Base-by-base conservation (phyloP, 2,329 filamentous ascomycete species). In the Aaosphaeria arxii region DNA sequence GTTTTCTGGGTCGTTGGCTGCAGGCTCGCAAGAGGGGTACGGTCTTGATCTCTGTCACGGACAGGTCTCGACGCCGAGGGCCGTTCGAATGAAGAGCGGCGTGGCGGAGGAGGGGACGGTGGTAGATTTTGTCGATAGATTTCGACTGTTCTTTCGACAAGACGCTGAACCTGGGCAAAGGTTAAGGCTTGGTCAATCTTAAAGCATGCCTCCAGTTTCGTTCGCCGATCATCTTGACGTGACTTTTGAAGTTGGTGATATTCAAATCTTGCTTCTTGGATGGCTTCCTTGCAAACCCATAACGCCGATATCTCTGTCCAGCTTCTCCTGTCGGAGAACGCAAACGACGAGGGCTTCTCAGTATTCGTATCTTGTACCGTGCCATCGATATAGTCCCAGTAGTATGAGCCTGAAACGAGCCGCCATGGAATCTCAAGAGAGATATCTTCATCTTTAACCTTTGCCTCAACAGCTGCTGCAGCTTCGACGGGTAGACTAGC, bases 111-210 rank as follows among this genome's bases (percentile, higher is more conserved):
- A 29, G 29, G 30, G 3, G 59, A 43, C 2, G 55, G 48, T 5
- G 50, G 46, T 33, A 52, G 53, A 29, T 46, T 63, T 40, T 62
- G 56, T 7, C 67, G 62, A 35, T 65, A 70, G 4, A 71, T 57
- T 24, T 70, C 64, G 4, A 70, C 66, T 2, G 68, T 71, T n/a
- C 67, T 61, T 50, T 71, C 69, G 3, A 71, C 68, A 6, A 71
- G 65, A 5, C 48, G 52, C 36, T 67, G 61, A 30, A 71, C 54
- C 54, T 70, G 59, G 6, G 59, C 57, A 40, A 70, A 71, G 9
- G 63, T 64, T 28, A 71, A 52, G 4, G 67, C 54, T 28, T 55
- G 56, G 42, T 66, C 55, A 29, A 71, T 68, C 43, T 56, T 60
- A 47, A 70, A 71, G 52, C 61, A 67, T 0, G 63, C 63, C 43